A percentile compares a stretch with the other conserved stretches of the same genome.
Evolutionary conservation across 148 eudicot genomes (phyloP).

Genomic region (Salicornia ramosissima): DNA sequence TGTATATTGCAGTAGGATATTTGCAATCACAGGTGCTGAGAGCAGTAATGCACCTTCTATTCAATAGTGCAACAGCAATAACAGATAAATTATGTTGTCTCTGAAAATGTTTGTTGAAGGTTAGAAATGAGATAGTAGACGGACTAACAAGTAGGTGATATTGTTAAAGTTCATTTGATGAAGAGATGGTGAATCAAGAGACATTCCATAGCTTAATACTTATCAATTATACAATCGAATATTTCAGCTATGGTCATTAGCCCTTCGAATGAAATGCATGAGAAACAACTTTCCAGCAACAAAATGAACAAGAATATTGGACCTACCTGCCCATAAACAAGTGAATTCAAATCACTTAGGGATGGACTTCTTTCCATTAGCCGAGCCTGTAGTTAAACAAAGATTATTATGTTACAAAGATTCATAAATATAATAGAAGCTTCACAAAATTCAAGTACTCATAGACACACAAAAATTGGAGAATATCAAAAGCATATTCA

Average conservation of each 20-base stretch:
- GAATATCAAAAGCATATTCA: too few species aligned
- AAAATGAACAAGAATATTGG: background rate
- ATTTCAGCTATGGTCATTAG: background rate
- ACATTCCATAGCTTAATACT: background rate
- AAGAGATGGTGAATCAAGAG: background rate
- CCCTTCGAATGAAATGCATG: background rate
- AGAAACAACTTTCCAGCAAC: background rate
- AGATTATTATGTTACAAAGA: background rate
- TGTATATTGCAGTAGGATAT: too few species aligned
- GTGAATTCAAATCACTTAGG: constrained; percentile 78
- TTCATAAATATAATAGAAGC: background rate
- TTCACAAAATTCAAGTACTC: too few species aligned
- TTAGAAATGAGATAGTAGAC: constrained; percentile 6
- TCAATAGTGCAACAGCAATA: background rate
- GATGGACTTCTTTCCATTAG: constrained; percentile 88
- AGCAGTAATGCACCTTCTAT: background rate
- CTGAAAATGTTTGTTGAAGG: background rate
- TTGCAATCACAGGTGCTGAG: background rate
- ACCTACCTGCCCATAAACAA: constrained; percentile 86
- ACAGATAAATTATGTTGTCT: background rate
- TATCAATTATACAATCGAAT: background rate
- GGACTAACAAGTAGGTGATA: background rate
- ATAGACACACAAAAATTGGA: too few species aligned
- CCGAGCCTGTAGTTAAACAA: constrained; percentile 54
- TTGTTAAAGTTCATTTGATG: background rate